Evolutionary conservation across 2,329 filamentous ascomycete genomes (phyloP).

Genomic region (Trichoderma cornu-damae): DNA sequence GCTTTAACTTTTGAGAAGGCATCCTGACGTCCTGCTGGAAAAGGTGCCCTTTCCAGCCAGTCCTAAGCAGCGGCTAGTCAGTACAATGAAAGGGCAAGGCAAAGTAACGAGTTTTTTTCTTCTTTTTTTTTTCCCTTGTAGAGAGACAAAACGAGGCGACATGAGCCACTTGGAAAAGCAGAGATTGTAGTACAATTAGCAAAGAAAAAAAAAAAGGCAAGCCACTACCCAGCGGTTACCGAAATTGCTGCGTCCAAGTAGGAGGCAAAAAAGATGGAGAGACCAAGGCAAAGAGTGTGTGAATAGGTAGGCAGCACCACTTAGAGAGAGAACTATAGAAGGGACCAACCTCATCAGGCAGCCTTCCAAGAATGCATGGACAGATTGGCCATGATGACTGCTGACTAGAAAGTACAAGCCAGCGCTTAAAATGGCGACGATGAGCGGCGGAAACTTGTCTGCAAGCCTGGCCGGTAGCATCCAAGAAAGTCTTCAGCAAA

Average conservation of each 20-base stretch:
- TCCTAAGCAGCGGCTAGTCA: conserved; percentile 20
- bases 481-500: not conserved
- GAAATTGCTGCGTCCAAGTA: no score
- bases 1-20: conserved; percentile 45
- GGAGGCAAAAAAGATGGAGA: not conserved
- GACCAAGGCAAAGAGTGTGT: not conserved
- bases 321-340: not conserved
- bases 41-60: conserved; percentile 14
- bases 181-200: not conserved
- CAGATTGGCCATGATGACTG: not conserved
- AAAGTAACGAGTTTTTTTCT: not conserved
- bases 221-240: no score
- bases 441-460: not conserved
- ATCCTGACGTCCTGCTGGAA: conserved; percentile 35
- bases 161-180: not conserved
- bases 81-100: not conserved
- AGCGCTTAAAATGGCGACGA: not conserved
- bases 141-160: no score
- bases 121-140: no score
- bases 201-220: no score
- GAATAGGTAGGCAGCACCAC: not conserved
- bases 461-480: conserved; percentile 1
- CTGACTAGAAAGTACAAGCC: conserved; percentile 1
- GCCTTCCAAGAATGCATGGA: not conserved
- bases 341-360: conserved; percentile 12